Base-by-base conservation (phyloP, 345 rosid species). In the Durio zibethinus region DNA sequence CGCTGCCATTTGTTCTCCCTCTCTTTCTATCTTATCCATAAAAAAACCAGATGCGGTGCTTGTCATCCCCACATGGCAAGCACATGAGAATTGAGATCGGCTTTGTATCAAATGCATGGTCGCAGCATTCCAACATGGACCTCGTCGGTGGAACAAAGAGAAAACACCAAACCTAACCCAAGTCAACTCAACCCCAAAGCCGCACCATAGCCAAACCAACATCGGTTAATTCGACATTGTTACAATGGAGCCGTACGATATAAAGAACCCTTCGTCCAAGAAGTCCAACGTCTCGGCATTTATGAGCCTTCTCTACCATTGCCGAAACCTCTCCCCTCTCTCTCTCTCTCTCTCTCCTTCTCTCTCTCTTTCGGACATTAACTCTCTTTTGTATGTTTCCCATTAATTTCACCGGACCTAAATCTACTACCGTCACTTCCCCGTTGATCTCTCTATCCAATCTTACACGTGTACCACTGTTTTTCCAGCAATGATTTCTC, bases 401-500 rank as follows among this genome's bases (percentile, higher is more conserved):
- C 82, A 71, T 75, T 78, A 75, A 79, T 71, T 16, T 62, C 85
- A 11, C 74, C 65, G 21, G 73, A 43, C 78, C 79, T n/a, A n/a
- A n/a, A n/a, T n/a, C n/a, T n/a, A n/a, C 52, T 69, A 42, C 31
- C 71, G n/a, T n/a, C n/a, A n/a, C n/a, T n/a, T 79, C 85, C 80
- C 83, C 57, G 21, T 11, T 56, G 16, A 9, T 61, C 68, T 42
- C 43, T 78, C 74, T n/a, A 76, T 86, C 82, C 78, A 31, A 16
- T 85, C 89, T 31, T 89, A 88, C 91, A 88, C 95, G 96, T 90
- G 97, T 85, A 83, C 4, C 57, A 3, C 2, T 35, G 0, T 1
- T 43, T 16, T 11, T 0, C n/a, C n/a, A n/a, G n/a, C n/a, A n/a
- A n/a, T n/a, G n/a, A n/a, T n/a, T n/a, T n/a, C n/a, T n/a, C n/a